Base-by-base conservation (phyloP, 495 filamentous ascomycete genomes). In the Aspergillus nanangensis region DNA sequence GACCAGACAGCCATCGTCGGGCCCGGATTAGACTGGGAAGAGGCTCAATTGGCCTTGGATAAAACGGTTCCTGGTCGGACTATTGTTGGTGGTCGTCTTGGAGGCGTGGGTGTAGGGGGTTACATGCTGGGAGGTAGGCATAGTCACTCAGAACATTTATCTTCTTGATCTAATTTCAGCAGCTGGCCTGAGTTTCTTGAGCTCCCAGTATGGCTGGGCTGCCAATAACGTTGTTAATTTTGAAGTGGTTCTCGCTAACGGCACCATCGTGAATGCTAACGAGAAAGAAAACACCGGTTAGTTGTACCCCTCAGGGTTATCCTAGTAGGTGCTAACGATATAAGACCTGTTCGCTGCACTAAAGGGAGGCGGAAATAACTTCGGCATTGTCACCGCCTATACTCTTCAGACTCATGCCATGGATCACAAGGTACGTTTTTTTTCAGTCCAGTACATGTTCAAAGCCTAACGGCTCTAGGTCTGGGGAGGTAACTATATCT, bases 341-440 rank as follows among this genome's bases (percentile, higher is more conserved):
- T n/a, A n/a, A n/a, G 79, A 84, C 32, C 76, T 85, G 8, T 82
- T 72, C 49, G 56, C 58, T 18, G 75, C 76, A 2, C 60, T 85
- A 4, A 79, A 79, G 41, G 81, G 80, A 29, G 76, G 78, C 24
- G 63, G 68, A 5, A 77, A 72, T 49, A 85, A 83, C 60, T 78
- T 83, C 43, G 81, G 79, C 10, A 70, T 87, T 46, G 75, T 82
- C n/a, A 82, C 81, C 4, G 54, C 66, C 11, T 76, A 81, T 51
- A 68, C 69, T 21, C 44, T 82, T 34, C 48, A 69, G 32, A 77
- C 78, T 0, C 73, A 78, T 38, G 62, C 62, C 0, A 51, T 55
- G 29, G 50, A 55, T 17, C 50, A 59, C 33, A 58, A 69, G 50
- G 57, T 57, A 25, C 9, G 51, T 29, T 21, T 25, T 27, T 37